Conservation (phyloP, 257 asterid genomes). For the Plantago elongata region DNA sequence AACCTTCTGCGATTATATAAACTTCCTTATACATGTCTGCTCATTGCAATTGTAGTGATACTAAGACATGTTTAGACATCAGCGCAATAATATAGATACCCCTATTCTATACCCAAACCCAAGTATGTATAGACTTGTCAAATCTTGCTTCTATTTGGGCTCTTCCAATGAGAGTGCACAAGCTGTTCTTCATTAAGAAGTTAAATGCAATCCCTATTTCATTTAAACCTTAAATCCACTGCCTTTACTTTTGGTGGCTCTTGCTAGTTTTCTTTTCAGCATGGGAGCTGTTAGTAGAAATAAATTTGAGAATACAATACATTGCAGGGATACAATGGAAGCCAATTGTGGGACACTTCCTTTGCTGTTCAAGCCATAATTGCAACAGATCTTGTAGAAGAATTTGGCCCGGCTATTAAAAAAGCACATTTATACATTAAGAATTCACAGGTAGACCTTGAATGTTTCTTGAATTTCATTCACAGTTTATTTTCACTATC, state of each 20-base stretch:
- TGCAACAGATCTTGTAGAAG: slow-evolving; percentile 57
- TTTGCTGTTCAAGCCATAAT: slow-evolving; percentile 90
- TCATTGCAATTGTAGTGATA: neutral
- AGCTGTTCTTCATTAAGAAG: slow-evolving; percentile 4
- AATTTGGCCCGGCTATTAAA: slow-evolving; percentile 62
- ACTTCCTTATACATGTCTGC: slow-evolving; percentile 3
- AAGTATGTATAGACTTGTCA: neutral
- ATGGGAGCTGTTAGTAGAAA: neutral
- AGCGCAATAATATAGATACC: neutral
- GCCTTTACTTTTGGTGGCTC: slow-evolving; percentile 5
- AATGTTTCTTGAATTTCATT: slow-evolving; percentile 15
- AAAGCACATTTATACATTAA: slow-evolving; percentile 68
- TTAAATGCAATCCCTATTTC: slow-evolving; percentile 9
- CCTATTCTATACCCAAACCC: neutral
- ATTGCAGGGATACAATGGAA: slow-evolving; percentile 91
- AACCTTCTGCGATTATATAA: neutral
- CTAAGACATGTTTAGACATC: slow-evolving; percentile 1
- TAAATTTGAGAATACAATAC: slow-evolving; percentile 9
- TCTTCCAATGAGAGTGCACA: slow-evolving; percentile 8
- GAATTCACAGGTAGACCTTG: slow-evolving; percentile 62
- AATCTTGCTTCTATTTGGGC: neutral
- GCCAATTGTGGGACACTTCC: slow-evolving; percentile 91
- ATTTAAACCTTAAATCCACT: slow-evolving; percentile 6
- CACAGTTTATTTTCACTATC: slow-evolving; percentile 10
- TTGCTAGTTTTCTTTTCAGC: neutral